Conservation (phyloP, 257 asterid species). For the Penstemon davidsonii region DNA sequence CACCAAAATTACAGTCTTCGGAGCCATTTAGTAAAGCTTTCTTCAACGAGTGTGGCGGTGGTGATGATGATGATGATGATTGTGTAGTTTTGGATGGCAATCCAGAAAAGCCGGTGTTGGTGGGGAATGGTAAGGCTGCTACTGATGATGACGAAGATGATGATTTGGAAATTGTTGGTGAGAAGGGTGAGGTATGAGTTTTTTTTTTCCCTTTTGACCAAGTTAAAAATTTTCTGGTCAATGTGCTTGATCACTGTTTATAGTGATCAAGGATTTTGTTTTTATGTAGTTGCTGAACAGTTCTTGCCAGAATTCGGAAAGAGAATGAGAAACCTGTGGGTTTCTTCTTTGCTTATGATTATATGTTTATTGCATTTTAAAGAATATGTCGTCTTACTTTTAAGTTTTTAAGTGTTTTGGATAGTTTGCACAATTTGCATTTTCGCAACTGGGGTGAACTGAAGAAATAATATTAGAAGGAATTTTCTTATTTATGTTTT, state of each 20-base stretch:
- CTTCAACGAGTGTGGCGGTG: not conserved
- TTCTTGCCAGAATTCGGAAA: no score
- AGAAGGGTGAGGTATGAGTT: constrained; percentile 81
- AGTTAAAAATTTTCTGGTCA: not conserved
- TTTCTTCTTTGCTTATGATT: no score
- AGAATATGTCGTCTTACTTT: no score
- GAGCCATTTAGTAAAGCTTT: constrained; percentile 23
- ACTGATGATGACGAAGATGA: constrained; percentile 32
- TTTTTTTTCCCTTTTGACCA: not conserved
- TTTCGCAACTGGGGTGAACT: no score
- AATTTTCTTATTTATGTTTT: no score
- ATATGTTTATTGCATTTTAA: no score
- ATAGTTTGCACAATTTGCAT: no score
- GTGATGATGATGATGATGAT: constrained; percentile 57
- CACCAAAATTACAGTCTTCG: constrained; percentile 20
- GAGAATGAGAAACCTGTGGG: no score
- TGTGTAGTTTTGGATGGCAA: constrained; percentile 77
- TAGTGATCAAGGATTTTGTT: not conserved
- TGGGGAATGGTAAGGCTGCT: constrained; percentile 30
- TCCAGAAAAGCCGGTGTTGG: constrained; percentile 47
- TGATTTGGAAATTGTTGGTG: constrained; percentile 65
- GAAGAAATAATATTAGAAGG: no score
- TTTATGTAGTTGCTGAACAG: no score
- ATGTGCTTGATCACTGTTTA: not conserved
- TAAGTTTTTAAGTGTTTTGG: no score